A percentile compares a stretch with the other conserved stretches of the same genome.
Conservation (phyloP, 2,329 filamentous ascomycete genomes). For the Byssothecium circinans region DNA sequence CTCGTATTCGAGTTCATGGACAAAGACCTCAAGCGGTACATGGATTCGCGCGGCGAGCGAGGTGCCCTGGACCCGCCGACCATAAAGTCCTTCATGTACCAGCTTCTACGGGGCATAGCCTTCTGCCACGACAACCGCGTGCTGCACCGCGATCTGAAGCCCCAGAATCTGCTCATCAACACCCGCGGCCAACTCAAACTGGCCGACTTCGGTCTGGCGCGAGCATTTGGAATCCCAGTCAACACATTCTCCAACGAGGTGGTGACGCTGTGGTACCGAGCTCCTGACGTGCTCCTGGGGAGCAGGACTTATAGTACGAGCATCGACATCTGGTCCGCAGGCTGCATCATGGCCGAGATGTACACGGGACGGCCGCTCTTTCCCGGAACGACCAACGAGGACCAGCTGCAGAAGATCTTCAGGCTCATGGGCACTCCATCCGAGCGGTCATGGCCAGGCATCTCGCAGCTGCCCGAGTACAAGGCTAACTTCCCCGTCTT, state of each 20-base stretch:
- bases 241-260: conserved; percentile 99
- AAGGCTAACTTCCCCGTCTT: conserved; percentile 94
- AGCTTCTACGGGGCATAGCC: conserved; percentile 90
- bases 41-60: conserved; percentile 89
- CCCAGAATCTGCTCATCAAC: conserved; percentile 95
- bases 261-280: conserved; percentile 96
- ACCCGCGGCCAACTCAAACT: conserved; percentile 87
- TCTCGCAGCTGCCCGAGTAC: conserved; percentile 95
- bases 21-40: conserved; percentile 96
- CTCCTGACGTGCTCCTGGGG: conserved; percentile 90
- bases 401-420: conserved; percentile 96
- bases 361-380: conserved; percentile 95
- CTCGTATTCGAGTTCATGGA: conserved; percentile 99
- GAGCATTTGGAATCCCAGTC: conserved; percentile 94
- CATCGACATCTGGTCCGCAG: conserved; percentile 98
- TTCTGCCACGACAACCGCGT: conserved; percentile 98
- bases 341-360: conserved; percentile 99
- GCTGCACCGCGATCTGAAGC: conserved; percentile 92
- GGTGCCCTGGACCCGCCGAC: conserved; percentile 85
- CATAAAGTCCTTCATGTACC: conserved; percentile 99
- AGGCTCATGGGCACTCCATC: conserved; percentile 97
- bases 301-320: conserved; percentile 98
- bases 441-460: conserved; percentile 92
- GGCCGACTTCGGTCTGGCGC: conserved; percentile 89
- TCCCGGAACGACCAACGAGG: conserved; percentile 96